Conservation (phyloP, 2,329 filamentous ascomycete species). For the Pseudogymnoascus sp. region DNA sequence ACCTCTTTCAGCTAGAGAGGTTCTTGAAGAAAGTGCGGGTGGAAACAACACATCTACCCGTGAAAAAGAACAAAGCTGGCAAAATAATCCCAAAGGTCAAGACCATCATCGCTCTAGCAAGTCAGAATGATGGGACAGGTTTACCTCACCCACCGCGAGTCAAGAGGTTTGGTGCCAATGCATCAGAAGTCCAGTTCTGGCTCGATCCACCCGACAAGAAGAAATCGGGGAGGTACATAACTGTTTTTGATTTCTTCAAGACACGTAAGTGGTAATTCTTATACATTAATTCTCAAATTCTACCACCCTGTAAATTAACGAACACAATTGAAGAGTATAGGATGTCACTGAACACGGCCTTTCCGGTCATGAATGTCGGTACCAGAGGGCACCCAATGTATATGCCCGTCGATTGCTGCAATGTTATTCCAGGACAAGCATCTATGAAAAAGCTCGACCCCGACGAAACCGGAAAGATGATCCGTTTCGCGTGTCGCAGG, state of each 20-base stretch:
- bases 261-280: constrained; percentile 24
- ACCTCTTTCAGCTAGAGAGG: constrained; percentile 16
- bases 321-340: constrained; percentile 13
- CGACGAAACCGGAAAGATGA: constrained; percentile 59
- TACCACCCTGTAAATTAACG: not conserved
- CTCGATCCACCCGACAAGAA: constrained; percentile 28
- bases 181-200: constrained; percentile 48
- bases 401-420: constrained; percentile 58
- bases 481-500: constrained; percentile 59
- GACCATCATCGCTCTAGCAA: constrained; percentile 39
- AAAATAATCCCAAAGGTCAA: constrained; percentile 32
- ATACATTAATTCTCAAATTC: not conserved
- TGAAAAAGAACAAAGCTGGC: constrained; percentile 29
- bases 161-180: constrained; percentile 34
- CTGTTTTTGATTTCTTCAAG: constrained; percentile 43
- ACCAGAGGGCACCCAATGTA: constrained; percentile 48
- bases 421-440: constrained; percentile 55
- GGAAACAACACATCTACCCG: constrained; percentile 30
- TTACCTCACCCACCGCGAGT: constrained; percentile 30
- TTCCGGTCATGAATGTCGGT: constrained; percentile 62
- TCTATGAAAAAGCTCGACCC: constrained; percentile 50
- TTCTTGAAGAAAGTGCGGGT: constrained; percentile 35
- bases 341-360: constrained; percentile 29
- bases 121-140: constrained; percentile 29
- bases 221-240: constrained; percentile 37